Conservation (phyloP, 106 monocot genomes). For the Triglochin maritima region DNA sequence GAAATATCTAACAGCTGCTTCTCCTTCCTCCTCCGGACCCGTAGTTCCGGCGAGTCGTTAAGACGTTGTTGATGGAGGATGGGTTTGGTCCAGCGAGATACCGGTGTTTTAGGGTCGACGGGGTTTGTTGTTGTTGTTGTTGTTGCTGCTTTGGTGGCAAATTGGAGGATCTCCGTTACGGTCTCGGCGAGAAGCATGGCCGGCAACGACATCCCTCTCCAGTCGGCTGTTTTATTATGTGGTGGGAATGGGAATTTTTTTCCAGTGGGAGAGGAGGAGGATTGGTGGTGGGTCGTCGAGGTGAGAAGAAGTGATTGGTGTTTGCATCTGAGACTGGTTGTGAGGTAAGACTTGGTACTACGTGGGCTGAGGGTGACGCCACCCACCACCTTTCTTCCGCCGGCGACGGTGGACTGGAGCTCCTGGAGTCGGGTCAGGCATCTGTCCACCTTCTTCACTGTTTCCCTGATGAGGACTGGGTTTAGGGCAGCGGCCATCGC, state of each 20-base stretch:
- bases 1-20: too few species aligned
- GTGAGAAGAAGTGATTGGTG: conserved; percentile 10
- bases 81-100: not conserved
- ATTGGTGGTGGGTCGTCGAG: not conserved
- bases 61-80: not conserved
- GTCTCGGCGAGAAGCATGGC: conserved; percentile 82
- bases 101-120: conserved; percentile 49
- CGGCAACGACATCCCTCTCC: conserved; percentile 63
- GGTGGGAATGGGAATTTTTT: conserved; percentile 34
- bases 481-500: conserved; percentile 29
- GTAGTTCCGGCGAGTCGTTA: conserved; percentile 22
- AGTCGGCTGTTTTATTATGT: conserved; percentile 28
- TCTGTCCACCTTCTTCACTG: conserved; percentile 70
- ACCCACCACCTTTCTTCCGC: conserved; percentile 53
- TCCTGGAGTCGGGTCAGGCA: conserved; percentile 88
- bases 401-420: conserved; percentile 73
- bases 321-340: conserved; percentile 81
- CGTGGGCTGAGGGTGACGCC: conserved; percentile 67
- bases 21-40: conserved; percentile 40
- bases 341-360: conserved; percentile 67
- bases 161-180: conserved; percentile 54
- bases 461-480: conserved; percentile 59
- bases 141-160: conserved; percentile 4
- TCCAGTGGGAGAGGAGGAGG: not conserved
- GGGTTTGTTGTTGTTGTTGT: conserved; percentile 33